Base-by-base conservation (phyloP, 805 yeast species). In the Yamadazyma takamatsuzukensis region DNA sequence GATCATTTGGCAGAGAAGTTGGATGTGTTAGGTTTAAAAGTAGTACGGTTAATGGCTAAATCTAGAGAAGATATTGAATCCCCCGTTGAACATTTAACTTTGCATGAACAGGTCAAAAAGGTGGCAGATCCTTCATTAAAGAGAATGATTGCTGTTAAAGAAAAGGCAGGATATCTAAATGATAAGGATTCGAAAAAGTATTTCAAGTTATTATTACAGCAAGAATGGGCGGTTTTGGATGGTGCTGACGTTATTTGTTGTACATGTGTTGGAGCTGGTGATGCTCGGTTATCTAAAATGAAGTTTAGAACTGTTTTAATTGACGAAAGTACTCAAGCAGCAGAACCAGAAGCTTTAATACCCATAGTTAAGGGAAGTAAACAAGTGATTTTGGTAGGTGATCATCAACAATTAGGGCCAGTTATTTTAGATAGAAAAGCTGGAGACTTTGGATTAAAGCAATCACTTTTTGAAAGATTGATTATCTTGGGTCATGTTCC, bases 381-480 rank as follows among this genome's bases (percentile, higher is more conserved):
- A 51, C 96, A 89, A 53, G 86, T 88, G 5, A 76, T 89, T 28
- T 63, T 89, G 21, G 96, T 88, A 23, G 97, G 97, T 51, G 97
- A 89, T 56, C 97, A 90, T 59, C 90, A 87, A 61, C 97, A 89
- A 64, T 68, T 89, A 44, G 96, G 97, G 2, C 97, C 97, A 0
- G 94, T 88, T 15, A 82, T 90, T 30, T 58, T 85, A 35, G 87
- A 85, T 45, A 75, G 77, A 47, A 72, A 74, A 45, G 96, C 95
- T 3, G 87, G 82, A 12, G 80, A 80, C 41, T 95, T 95, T 0
- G 96, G 97, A 15, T 70, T 90, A 35, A 74, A 74, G 39, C 95
- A 85, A 53, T 87, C 96, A 1, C 62, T 89, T 33, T 89, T 89
- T 57, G 96, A 90, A 59, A 73, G 97, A 46, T 65, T 89, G 39